Percentiles rank a stretch among this genome's conserved stretches.
These are phyloP conservation scores for Colletotrichum sp. DNA, from an alignment of 2,329 filamentous ascomycete genomes.

Conservation along the genomic window DNA sequence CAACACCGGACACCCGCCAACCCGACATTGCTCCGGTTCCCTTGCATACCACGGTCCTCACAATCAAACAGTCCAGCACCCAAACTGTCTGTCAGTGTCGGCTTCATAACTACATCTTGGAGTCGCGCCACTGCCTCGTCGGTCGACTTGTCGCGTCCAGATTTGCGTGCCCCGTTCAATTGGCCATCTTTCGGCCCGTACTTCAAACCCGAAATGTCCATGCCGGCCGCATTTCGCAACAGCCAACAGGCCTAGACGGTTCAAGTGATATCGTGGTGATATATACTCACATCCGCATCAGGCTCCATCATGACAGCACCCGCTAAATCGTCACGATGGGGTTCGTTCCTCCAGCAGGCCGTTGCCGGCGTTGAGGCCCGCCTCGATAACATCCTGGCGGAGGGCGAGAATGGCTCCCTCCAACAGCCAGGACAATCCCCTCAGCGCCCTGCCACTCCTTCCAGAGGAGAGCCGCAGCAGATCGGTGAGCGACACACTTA, in stretches of 20 bases:
- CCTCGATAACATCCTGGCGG: constrained; percentile 88
- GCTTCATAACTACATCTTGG: background rate
- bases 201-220: constrained; percentile 15
- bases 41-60: constrained; percentile 12
- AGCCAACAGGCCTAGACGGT: constrained; percentile 8
- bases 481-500: background rate
- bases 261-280: constrained; percentile 31
- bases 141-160: background rate
- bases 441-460: background rate
- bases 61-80: background rate
- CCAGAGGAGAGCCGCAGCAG: background rate
- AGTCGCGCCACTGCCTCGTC: background rate
- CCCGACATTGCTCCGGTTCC: constrained; percentile 4
- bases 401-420: constrained; percentile 58
- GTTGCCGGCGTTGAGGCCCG: constrained; percentile 93
- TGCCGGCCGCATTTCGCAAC: background rate
- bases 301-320: constrained; percentile 50
- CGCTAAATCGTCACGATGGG: constrained; percentile 71
- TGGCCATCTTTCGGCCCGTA: background rate
- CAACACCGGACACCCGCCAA: background rate
- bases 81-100: background rate
- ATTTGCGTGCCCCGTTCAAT: background rate
- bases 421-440: background rate
- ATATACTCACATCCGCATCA: background rate
- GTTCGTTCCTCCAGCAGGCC: constrained; percentile 83